Conservation (phyloP, 2,329 filamentous ascomycete genomes). For the Shiraia sp. region DNA sequence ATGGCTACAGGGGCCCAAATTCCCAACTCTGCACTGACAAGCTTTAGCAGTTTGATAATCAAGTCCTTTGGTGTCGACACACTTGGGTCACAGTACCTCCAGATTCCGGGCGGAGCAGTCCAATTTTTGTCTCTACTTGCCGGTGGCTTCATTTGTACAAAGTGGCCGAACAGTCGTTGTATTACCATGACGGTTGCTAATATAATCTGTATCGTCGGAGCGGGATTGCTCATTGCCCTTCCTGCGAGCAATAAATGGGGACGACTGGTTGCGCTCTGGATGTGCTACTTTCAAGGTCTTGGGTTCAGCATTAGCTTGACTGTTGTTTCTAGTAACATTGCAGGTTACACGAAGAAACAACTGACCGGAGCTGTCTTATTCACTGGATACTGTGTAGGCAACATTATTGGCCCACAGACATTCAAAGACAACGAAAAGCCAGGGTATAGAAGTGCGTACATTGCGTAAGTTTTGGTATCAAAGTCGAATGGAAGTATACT, state of each 20-base stretch:
- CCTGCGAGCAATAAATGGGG: conserved; percentile 29
- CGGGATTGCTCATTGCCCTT: conserved; percentile 3
- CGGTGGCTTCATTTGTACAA: conserved; percentile 15
- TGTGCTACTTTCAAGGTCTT: conserved; percentile 52
- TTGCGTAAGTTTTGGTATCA: conserved; percentile 8
- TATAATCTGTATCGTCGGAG: conserved; percentile 24
- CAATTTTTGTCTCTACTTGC: conserved; percentile 45
- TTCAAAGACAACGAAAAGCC: conserved; percentile 45
- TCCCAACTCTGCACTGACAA: conserved; percentile 61
- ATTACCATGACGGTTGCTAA: conserved; percentile 23
- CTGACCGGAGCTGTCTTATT: conserved; percentile 56
- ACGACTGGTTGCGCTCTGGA: conserved; percentile 32
- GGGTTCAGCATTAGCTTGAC: conserved; percentile 23
- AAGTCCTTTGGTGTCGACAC: conserved; percentile 82
- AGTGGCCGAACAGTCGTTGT: conserved; percentile 16
- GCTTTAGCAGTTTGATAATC: conserved; percentile 55
- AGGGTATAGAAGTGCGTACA: conserved; percentile 30
- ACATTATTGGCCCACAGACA: conserved; percentile 49
- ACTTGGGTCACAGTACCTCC: conserved; percentile 74
- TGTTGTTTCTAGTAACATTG: conserved; percentile 50
- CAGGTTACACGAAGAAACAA: conserved; percentile 52
- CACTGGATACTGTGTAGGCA: conserved; percentile 48
- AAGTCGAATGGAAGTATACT: not conserved
- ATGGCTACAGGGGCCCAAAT: conserved; percentile 57
- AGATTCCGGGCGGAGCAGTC: conserved; percentile 60